Conservation (phyloP, 1,284 basidiomycete genomes). For the Cryptococcus sp. region DNA sequence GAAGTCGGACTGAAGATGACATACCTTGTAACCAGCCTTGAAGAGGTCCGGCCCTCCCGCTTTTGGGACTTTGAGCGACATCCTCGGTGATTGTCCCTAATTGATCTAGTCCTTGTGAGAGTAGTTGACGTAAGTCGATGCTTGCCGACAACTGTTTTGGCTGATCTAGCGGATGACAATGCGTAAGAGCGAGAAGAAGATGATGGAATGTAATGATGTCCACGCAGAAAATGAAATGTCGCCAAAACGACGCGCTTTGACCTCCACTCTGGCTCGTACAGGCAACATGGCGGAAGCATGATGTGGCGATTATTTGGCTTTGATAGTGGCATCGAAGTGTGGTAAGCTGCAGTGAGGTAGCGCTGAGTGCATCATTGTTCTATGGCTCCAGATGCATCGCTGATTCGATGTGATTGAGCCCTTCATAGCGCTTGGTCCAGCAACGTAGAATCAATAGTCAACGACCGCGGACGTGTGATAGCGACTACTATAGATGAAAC, state of each 20-base stretch:
- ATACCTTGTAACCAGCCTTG: constrained; percentile 90
- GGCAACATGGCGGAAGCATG: too few species aligned
- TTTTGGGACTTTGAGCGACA: constrained; percentile 95
- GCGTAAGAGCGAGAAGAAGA: constrained; percentile 2
- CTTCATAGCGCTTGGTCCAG: too few species aligned
- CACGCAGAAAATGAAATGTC: neutral
- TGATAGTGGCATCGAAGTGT: too few species aligned
- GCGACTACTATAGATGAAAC: too few species aligned
- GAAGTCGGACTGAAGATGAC: constrained; percentile 23
- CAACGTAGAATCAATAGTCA: too few species aligned
- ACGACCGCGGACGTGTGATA: too few species aligned
- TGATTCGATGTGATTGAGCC: too few species aligned
- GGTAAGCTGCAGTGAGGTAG: too few species aligned
- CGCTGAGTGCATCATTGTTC: too few species aligned
- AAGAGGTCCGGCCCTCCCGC: constrained; percentile 81
- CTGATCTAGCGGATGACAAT: neutral
- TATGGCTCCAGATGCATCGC: too few species aligned
- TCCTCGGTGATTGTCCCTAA: constrained; percentile 46
- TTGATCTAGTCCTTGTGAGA: neutral
- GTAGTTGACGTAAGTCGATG: neutral
- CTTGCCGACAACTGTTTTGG: neutral
- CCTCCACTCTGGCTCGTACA: neutral
- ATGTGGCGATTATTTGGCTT: too few species aligned
- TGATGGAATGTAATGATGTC: constrained; percentile 11
- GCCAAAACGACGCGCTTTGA: constrained; percentile 1